Base-by-base conservation (phyloP, 257 asterid genomes). In the Nicotiana otophora region DNA sequence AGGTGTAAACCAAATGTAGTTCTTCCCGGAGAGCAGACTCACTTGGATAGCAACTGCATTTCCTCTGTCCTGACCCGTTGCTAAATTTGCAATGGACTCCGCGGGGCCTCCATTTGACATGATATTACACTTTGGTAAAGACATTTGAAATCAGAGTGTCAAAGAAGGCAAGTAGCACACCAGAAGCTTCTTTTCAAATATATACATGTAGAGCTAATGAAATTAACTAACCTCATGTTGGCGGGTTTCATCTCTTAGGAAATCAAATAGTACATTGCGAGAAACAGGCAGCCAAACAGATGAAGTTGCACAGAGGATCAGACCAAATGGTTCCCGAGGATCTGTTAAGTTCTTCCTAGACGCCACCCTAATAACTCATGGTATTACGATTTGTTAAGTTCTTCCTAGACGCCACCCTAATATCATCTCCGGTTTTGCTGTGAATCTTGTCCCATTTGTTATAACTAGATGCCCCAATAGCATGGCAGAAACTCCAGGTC, bases 1-100 rank as follows among this genome's bases (percentile, higher is more conserved):
- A 36, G 7, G 9, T 7, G 9, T 36, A 36, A 36, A 36, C 9
- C 2, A 36, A 36, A 36, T 5, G 7, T 36, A 5, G 8, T 36
- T 36, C 42, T 36, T 36, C 42, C 42, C 42, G 7, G 8, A 28
- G 60, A 82, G 28, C 17, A 17, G 31, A 77, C 91, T 89, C 81
- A 95, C 98, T 89, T 91, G 92, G 83, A 85, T 82, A 16, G 90
- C 84, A 36, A 92, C 98, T 30, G 92, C 87, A 33, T 95, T 95
- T 83, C 96, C 93, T 58, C 93, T 84, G 77, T 89, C 94, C 84
- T 92, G 90, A 51, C 97, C 97, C 89, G 91, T 93, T 26, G 91
- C 93, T 80, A 92, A 82, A 91, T 87, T 91, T 76, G 91, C 97
- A 34, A 90, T 83, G 72, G 89, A 57, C 26, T 90, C 90, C 58